Percentiles rank a stretch among this genome's conserved stretches.
Conservation (phyloP, 306 rosid species). For the Hippophae rhamnoides region DNA sequence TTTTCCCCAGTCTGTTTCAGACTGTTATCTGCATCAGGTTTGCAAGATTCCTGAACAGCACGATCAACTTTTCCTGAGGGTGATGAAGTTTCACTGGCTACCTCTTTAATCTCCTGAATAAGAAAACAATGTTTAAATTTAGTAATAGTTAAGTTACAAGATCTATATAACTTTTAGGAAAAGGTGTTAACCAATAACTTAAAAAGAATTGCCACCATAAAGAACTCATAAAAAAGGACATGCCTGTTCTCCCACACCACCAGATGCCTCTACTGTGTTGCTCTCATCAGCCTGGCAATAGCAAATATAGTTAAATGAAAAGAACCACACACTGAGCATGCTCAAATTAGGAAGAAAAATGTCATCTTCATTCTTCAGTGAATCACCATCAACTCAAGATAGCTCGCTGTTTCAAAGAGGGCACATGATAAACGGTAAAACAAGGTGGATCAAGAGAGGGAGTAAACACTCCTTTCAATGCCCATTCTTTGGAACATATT, state of each 20-base stretch:
- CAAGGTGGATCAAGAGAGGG: too few species aligned
- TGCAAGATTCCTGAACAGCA: conserved; percentile 30
- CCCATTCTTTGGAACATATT: too few species aligned
- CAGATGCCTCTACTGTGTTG: conserved; percentile 31
- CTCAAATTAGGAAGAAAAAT: background rate
- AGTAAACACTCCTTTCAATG: too few species aligned
- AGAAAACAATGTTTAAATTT: background rate
- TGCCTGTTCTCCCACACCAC: conserved; percentile 44
- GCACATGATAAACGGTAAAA: too few species aligned
- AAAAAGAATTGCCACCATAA: background rate
- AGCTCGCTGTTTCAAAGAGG: too few species aligned
- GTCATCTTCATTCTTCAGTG: background rate
- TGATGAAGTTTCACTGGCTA: conserved; percentile 16
- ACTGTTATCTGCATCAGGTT: conserved; percentile 52
- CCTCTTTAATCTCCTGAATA: conserved; percentile 42
- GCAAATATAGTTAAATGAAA: background rate
- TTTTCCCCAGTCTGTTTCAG: conserved; percentile 34
- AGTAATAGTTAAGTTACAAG: background rate
- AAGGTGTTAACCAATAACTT: background rate
- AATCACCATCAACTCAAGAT: background rate
- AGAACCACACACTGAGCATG: background rate
- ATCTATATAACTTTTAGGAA: background rate
- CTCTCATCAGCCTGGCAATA: conserved; percentile 45
- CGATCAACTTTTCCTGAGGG: conserved; percentile 35
- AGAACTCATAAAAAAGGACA: conserved; percentile 7